Evolutionary conservation across 768 basidiomycete genomes (phyloP).

Genomic region (Terana coerulea): DNA sequence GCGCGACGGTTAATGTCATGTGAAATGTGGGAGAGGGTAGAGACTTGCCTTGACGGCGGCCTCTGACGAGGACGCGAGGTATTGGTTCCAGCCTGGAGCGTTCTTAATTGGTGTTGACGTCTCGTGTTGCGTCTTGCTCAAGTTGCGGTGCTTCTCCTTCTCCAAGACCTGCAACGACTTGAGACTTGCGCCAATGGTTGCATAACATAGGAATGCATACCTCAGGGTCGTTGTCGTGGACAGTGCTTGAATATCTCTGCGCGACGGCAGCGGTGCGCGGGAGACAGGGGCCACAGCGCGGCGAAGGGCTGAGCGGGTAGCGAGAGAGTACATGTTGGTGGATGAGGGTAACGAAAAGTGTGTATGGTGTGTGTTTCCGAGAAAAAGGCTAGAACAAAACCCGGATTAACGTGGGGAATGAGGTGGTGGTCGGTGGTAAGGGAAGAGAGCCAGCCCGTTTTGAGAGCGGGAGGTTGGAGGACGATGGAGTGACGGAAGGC

Average conservation of each 20-base stretch:
- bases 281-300: constrained; percentile 20
- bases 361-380: not conserved
- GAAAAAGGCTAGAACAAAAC: not conserved
- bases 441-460: not conserved
- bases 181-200: not conserved
- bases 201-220: constrained; percentile 16
- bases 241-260: constrained; percentile 26
- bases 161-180: constrained; percentile 26
- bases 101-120: constrained; percentile 29
- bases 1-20: not conserved
- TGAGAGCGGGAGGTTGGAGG: constrained; percentile 2
- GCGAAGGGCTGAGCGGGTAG: constrained; percentile 20
- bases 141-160: constrained; percentile 31
- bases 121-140: constrained; percentile 29
- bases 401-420: not conserved
- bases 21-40: no score
- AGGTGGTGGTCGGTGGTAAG: not conserved
- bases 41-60: constrained; percentile 30
- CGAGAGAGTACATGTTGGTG: constrained; percentile 24
- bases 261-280: constrained; percentile 10
- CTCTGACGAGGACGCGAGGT: constrained; percentile 32
- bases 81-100: constrained; percentile 37
- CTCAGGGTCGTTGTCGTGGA: constrained; percentile 34
- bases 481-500: constrained; percentile 5
- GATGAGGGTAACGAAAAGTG: not conserved